Evolutionary conservation across 1,284 basidiomycete genomes (phyloP).

Genomic region (Chalciporus sp.): DNA sequence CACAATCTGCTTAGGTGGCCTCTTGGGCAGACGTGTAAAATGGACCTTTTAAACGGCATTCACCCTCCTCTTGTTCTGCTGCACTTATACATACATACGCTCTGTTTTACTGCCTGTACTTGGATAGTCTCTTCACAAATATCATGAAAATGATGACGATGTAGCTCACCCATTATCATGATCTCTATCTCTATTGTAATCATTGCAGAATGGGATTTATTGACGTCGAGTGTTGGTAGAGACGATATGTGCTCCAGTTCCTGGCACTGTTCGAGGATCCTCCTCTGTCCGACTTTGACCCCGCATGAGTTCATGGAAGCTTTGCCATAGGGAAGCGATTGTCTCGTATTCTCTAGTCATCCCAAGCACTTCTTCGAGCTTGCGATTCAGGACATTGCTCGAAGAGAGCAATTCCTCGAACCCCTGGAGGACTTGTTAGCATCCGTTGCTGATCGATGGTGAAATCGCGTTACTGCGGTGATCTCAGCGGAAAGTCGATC

Average conservation of each 20-base stretch:
- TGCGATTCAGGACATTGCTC: conserved; percentile 90
- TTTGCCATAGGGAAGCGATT: conserved; percentile 85
- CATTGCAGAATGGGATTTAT: conserved; percentile 16
- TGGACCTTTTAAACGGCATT: conserved; percentile 32
- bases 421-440: conserved; percentile 53
- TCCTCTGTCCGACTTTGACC: conserved; percentile 44
- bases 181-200: conserved; percentile 18
- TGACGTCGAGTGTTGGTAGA: conserved; percentile 30
- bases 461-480: conserved; percentile 50
- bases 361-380: conserved; percentile 87
- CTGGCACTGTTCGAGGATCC: conserved; percentile 46
- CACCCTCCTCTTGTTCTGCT: conserved; percentile 39
- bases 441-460: not conserved
- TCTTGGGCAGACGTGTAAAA: conserved; percentile 70
- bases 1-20: conserved; percentile 51
- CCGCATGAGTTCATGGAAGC: conserved; percentile 79
- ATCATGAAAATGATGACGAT: conserved; percentile 30
- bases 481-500: conserved; percentile 74
- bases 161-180: conserved; percentile 19
- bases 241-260: conserved; percentile 70
- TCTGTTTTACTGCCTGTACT: conserved; percentile 47
- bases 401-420: conserved; percentile 87
- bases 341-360: conserved; percentile 94
- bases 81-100: conserved; percentile 34
- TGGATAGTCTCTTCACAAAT: conserved; percentile 48